A percentile compares a stretch with the other conserved stretches of the same genome.
These are phyloP conservation scores for Galerina sulciceps DNA, from an alignment of 768 basidiomycete genomes.

Conservation along the genomic window DNA sequence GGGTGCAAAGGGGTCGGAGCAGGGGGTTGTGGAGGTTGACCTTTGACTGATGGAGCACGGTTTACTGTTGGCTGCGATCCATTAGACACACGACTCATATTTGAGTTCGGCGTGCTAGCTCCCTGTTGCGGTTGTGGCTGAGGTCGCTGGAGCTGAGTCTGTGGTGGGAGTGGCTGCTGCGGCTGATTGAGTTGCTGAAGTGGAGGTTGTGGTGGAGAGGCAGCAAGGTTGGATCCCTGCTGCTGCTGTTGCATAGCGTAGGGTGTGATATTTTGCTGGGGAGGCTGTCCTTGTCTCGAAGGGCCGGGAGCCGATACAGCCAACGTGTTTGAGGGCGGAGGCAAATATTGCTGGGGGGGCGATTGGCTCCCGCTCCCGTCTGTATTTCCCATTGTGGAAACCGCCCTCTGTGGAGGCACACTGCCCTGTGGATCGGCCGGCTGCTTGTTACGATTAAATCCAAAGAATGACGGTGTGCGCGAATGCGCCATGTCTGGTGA, in stretches of 20 bases:
- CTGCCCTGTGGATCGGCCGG: slow-evolving; percentile 26
- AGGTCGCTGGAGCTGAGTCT: slow-evolving; percentile 21
- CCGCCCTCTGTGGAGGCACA: slow-evolving; percentile 15
- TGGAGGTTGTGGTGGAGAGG: slow-evolving; percentile 6
- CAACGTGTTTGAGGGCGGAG: slow-evolving; percentile 18
- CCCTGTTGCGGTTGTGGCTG: slow-evolving; percentile 21
- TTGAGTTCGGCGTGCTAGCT: slow-evolving; percentile 6
- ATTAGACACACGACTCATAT: slow-evolving; percentile 3
- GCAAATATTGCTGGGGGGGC: slow-evolving; percentile 17
- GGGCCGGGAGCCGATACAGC: slow-evolving; percentile 1
- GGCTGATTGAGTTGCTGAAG: slow-evolving; percentile 20
- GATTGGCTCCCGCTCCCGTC: slow-evolving; percentile 1
- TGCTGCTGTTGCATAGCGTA: slow-evolving; percentile 9
- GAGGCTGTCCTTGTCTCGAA: slow-evolving; percentile 13
- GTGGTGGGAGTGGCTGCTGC: slow-evolving; percentile 12
- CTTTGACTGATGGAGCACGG: slow-evolving; percentile 13
- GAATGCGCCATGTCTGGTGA: slow-evolving; percentile 40
- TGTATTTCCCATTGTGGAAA: slow-evolving; percentile 7
- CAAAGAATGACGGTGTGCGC: slow-evolving; percentile 70
- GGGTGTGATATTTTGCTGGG: slow-evolving; percentile 17
- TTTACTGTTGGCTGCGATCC: neutral
- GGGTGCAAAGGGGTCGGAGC: slow-evolving; percentile 62
- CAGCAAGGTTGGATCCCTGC: slow-evolving; percentile 3
- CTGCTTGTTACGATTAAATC: slow-evolving; percentile 50
- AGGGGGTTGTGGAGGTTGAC: slow-evolving; percentile 10